phyloP scores from a whole-genome alignment of 2,329 filamentous ascomycete species.

The Penicillium sp. region DNA sequence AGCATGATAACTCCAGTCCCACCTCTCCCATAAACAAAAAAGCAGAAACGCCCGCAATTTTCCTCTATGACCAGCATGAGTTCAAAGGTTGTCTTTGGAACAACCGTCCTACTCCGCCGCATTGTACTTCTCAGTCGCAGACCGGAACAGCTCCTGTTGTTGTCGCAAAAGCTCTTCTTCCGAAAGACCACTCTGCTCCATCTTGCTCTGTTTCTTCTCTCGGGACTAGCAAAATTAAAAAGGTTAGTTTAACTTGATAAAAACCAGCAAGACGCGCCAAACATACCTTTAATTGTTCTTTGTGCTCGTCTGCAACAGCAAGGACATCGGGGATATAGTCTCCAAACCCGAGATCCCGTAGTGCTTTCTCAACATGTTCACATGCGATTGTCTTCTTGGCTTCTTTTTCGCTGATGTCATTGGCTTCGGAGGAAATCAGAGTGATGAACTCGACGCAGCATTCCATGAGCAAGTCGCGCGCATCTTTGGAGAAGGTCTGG shows the following conservation, averaged over 20 bases:
- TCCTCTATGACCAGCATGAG: constrained; percentile 36
- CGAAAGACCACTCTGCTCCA: constrained; percentile 88
- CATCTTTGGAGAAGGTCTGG: constrained; percentile 90
- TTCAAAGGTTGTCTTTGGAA: constrained; percentile 7
- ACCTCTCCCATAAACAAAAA: constrained; percentile 7
- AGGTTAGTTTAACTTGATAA: not conserved
- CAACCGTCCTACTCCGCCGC: constrained; percentile 40
- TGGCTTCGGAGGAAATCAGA: constrained; percentile 95
- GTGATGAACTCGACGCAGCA: constrained; percentile 99
- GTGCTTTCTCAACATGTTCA: constrained; percentile 93
- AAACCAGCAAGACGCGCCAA: not conserved
- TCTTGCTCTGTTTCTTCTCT: constrained; percentile 96
- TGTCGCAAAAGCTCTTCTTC: constrained; percentile 85
- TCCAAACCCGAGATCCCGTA: constrained; percentile 87
- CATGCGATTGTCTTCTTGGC: constrained; percentile 99
- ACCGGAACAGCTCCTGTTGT: constrained; percentile 88
- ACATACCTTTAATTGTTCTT: constrained; percentile 83
- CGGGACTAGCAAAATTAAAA: constrained; percentile 62
- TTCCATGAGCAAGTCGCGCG: constrained; percentile 91
- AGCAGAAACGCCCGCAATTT: constrained; percentile 25
- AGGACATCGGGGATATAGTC: constrained; percentile 89
- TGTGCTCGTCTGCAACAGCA: constrained; percentile 86
- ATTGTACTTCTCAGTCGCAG: constrained; percentile 72
- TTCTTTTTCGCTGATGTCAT: constrained; percentile 98
- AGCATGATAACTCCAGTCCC: constrained; percentile 13